Percentiles rank a stretch among this genome's conserved stretches.
Conservation (phyloP, 768 basidiomycete species). For the Melanogaster broomeanus region DNA sequence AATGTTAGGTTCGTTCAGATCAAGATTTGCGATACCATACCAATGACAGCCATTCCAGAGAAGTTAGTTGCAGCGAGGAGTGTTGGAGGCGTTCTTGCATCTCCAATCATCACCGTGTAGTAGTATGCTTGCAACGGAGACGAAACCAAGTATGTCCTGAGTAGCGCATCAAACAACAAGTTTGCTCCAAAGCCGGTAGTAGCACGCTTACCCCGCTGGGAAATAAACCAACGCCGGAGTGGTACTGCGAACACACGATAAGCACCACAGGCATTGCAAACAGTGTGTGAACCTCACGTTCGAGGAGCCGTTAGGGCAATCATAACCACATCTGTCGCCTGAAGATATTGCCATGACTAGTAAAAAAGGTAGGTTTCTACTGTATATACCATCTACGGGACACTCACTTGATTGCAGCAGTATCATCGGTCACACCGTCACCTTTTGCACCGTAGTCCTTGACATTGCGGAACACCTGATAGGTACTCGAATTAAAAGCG, state of each 20-base stretch:
- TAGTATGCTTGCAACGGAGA: constrained; percentile 69
- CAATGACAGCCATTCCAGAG: constrained; percentile 72
- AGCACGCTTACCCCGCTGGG: constrained; percentile 57
- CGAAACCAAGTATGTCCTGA: constrained; percentile 67
- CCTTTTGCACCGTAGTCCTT: constrained; percentile 56
- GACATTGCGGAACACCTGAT: constrained; percentile 77
- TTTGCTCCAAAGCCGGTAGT: background rate
- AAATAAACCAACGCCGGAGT: constrained; percentile 77
- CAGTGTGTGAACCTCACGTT: constrained; percentile 36
- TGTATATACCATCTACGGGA: background rate
- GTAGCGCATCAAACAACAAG: background rate
- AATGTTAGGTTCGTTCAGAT: background rate
- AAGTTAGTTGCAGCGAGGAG: constrained; percentile 63
- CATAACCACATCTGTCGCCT: constrained; percentile 61
- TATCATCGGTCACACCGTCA: constrained; percentile 76
- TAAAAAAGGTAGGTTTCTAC: background rate
- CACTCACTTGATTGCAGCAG: constrained; percentile 67
- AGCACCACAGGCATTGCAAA: background rate
- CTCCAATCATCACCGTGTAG: constrained; percentile 78
- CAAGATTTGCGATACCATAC: constrained; percentile 33
- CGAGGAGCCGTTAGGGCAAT: constrained; percentile 49
- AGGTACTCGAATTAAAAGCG: constrained; percentile 51
- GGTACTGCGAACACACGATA: constrained; percentile 4
- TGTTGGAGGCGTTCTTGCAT: constrained; percentile 67
- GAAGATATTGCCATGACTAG: constrained; percentile 62